A percentile compares a stretch with the other conserved stretches of the same genome.
These are phyloP conservation scores for Kodamaea kakaduensis DNA, from an alignment of 805 yeast species.

Conservation along the genomic window DNA sequence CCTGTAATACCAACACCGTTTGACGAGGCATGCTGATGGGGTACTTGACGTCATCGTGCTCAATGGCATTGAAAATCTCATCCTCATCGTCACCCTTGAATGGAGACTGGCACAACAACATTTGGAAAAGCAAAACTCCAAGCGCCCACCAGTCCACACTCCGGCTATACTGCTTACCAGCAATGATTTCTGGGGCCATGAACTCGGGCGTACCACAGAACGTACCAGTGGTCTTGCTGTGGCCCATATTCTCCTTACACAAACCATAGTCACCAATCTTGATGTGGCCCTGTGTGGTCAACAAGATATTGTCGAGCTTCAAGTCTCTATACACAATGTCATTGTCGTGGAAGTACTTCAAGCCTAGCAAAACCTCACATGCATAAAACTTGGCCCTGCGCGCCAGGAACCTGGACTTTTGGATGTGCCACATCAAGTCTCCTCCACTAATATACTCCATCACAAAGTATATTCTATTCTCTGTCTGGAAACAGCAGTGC, in stretches of 20 bases:
- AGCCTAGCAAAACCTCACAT: conserved; percentile 87
- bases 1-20: conserved; percentile 90
- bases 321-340: conserved; percentile 96
- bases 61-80: conserved; percentile 93
- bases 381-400: conserved; percentile 96
- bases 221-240: conserved; percentile 80
- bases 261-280: conserved; percentile 96
- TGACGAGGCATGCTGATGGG: conserved; percentile 98
- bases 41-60: conserved; percentile 92
- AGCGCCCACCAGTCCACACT: conserved; percentile 99
- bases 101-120: conserved; percentile 95
- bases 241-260: conserved; percentile 91
- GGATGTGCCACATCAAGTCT: conserved; percentile 99
- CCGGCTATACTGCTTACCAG: conserved; percentile 88
- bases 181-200: conserved; percentile 97
- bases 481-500: conserved; percentile 96
- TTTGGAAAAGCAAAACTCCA: conserved; percentile 93
- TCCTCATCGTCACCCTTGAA: conserved; percentile 97
- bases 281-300: conserved; percentile 89
- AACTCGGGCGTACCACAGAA: conserved; percentile 99
- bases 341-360: conserved; percentile 90
- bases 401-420: conserved; percentile 82
- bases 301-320: conserved; percentile 88
- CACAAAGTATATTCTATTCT: conserved; percentile 93
- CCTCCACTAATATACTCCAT: conserved; percentile 99